Conservation (phyloP, 805 yeast species). For the Danielia oregonensis region DNA sequence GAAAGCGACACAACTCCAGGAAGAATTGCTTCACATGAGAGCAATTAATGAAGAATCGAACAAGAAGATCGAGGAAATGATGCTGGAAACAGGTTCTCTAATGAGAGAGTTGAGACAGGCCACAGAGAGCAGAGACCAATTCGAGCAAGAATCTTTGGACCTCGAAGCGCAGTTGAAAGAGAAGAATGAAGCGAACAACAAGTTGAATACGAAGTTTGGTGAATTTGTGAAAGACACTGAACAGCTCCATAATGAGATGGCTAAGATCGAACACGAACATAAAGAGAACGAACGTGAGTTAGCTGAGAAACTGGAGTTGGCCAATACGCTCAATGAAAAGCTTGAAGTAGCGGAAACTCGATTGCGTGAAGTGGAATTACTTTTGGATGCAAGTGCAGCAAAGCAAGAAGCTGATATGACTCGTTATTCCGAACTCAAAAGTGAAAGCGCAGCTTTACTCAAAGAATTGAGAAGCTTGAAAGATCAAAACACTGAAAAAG, state of each 20-base stretch:
- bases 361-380: constrained; percentile 3
- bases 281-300: constrained; percentile 9
- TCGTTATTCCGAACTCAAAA: constrained; percentile 2
- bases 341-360: constrained; percentile 5
- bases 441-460: constrained; percentile 5
- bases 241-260: constrained; percentile 14
- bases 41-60: not conserved
- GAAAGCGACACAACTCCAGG: not conserved
- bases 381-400: constrained; percentile 4
- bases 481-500: constrained; percentile 29
- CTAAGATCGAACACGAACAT: constrained; percentile 14
- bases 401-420: constrained; percentile 3
- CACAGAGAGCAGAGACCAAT: not conserved
- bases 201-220: constrained; percentile 14
- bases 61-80: not conserved
- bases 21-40: not conserved
- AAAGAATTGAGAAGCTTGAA: constrained; percentile 24
- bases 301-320: not conserved
- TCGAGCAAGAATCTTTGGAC: not conserved
- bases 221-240: constrained; percentile 14
- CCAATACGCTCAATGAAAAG: not conserved
- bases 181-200: constrained; percentile 18
- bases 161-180: constrained; percentile 17
- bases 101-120: constrained; percentile 1
- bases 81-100: not conserved